Percentiles rank a stretch among this genome's conserved stretches.
phyloP scores from a whole-genome alignment of 768 basidiomycete genomes.

The Boletales sp. region DNA sequence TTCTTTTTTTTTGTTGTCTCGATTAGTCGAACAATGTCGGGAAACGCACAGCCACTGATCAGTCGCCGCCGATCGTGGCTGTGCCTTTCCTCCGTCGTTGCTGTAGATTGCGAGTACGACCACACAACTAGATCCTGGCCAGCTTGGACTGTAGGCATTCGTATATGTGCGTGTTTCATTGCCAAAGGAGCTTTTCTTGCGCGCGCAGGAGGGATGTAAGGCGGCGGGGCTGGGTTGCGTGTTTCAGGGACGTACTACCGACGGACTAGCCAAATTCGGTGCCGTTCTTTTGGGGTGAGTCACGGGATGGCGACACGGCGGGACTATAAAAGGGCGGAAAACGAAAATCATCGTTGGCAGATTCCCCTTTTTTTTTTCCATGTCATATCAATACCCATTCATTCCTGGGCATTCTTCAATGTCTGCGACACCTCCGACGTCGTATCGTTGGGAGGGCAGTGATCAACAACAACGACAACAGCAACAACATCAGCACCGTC shows the following conservation, averaged over 20 bases:
- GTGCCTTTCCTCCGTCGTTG: no score
- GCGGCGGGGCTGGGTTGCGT: neutral
- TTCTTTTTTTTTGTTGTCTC: neutral
- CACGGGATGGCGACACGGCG: slow-evolving; percentile 13
- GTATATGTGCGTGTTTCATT: no score
- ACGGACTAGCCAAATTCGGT: slow-evolving; percentile 9
- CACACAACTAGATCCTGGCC: no score
- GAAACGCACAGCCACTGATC: no score
- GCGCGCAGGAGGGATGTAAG: neutral
- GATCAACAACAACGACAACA: slow-evolving; percentile 27
- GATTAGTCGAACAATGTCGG: neutral
- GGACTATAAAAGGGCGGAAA: slow-evolving; percentile 31
- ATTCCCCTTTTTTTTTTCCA: slow-evolving; percentile 33
- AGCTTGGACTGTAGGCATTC: no score
- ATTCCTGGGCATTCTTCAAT: slow-evolving; percentile 45
- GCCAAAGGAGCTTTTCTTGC: no score
- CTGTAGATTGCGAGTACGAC: no score
- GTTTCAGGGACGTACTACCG: slow-evolving; percentile 13
- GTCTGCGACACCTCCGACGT: slow-evolving; percentile 44
- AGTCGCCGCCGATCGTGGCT: no score
- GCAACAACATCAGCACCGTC: slow-evolving; percentile 32
- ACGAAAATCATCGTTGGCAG: slow-evolving; percentile 9
- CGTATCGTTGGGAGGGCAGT: slow-evolving; percentile 43
- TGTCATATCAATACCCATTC: slow-evolving; percentile 50
- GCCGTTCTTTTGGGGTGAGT: slow-evolving; percentile 23